A percentile compares a stretch with the other conserved stretches of the same genome.
These are phyloP conservation scores for Evansstolkia leycettana DNA, from an alignment of 495 filamentous ascomycete species.

Conservation along the genomic window DNA sequence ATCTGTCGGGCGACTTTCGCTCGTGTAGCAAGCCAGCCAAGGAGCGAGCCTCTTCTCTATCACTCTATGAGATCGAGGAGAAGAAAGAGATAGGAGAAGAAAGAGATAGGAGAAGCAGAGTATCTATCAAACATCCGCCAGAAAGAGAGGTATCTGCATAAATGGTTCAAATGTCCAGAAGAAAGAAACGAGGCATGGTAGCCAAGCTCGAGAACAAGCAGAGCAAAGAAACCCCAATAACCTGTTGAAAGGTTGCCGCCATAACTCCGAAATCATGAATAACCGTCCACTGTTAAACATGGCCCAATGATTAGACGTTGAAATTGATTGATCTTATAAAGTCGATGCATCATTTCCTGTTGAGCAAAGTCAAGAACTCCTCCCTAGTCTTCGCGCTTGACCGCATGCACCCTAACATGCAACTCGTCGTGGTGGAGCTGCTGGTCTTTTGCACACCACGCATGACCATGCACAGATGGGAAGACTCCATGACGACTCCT, in stretches of 20 bases:
- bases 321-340: conserved; percentile 1
- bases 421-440: conserved; percentile 83
- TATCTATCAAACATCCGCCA: no score
- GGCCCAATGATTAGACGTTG: conserved; percentile 2
- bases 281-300: conserved; percentile 4
- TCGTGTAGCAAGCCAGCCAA: no score
- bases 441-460: conserved; percentile 83
- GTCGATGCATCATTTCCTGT: conserved; percentile 31
- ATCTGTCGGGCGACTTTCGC: no score
- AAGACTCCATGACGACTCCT: conserved; percentile 93
- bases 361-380: conserved; percentile 80
- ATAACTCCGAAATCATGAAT: conserved; percentile 9
- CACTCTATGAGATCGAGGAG: no score
- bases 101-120: no score
- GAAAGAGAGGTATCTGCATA: no score
- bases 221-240: conserved; percentile 9
- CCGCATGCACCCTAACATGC: conserved; percentile 89
- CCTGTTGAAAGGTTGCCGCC: conserved; percentile 23
- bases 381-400: conserved; percentile 86
- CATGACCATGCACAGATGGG: conserved; percentile 98
- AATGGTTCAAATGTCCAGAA: background rate
- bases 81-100: no score
- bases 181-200: conserved; percentile 2
- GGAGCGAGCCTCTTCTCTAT: no score
- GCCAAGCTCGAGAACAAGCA: conserved; percentile 5